phyloP scores from a whole-genome alignment of 2,329 filamentous ascomycete species.

The Lecanicillium sp. region DNA sequence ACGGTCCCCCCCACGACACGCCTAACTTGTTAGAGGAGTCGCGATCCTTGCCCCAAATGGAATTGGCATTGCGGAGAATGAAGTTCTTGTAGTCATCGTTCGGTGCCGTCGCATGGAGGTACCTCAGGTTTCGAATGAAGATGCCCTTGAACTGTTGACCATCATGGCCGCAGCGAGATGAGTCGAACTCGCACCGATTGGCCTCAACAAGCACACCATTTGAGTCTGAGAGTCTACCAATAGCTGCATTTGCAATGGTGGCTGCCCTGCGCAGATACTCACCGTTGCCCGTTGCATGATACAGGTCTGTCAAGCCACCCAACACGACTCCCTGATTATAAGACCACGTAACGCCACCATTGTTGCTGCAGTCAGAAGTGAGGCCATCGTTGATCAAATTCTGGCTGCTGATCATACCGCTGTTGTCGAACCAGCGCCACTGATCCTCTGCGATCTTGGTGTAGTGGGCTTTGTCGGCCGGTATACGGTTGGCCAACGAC shows the following conservation, averaged over 20 bases:
- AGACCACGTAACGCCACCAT: constrained; percentile 40
- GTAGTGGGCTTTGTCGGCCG: constrained; percentile 29
- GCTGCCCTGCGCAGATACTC: constrained; percentile 34
- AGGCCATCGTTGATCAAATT: constrained; percentile 49
- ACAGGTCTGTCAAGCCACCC: constrained; percentile 45
- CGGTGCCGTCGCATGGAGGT: constrained; percentile 45
- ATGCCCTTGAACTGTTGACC: constrained; percentile 65
- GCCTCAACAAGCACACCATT: constrained; percentile 37
- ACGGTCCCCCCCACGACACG: constrained; percentile 58
- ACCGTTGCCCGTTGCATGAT: constrained; percentile 32
- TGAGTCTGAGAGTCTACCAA: constrained; percentile 33
- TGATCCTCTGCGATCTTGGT: constrained; percentile 40
- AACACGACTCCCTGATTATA: constrained; percentile 55
- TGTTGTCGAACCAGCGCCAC: constrained; percentile 45
- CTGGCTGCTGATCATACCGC: constrained; percentile 44
- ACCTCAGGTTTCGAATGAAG: constrained; percentile 56
- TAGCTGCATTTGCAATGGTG: constrained; percentile 45
- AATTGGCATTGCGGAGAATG: constrained; percentile 54
- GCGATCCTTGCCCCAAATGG: constrained; percentile 55
- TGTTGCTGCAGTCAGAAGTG: constrained; percentile 39
- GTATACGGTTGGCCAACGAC: constrained; percentile 42
- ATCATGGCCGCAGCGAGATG: constrained; percentile 35
- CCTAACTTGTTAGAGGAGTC: constrained; percentile 45
- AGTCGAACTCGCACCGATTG: constrained; percentile 24
- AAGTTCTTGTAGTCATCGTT: constrained; percentile 42